These are phyloP conservation scores for Albophoma yamanashiensis DNA, from an alignment of 2,329 filamentous ascomycete species.

Conservation along the genomic window DNA sequence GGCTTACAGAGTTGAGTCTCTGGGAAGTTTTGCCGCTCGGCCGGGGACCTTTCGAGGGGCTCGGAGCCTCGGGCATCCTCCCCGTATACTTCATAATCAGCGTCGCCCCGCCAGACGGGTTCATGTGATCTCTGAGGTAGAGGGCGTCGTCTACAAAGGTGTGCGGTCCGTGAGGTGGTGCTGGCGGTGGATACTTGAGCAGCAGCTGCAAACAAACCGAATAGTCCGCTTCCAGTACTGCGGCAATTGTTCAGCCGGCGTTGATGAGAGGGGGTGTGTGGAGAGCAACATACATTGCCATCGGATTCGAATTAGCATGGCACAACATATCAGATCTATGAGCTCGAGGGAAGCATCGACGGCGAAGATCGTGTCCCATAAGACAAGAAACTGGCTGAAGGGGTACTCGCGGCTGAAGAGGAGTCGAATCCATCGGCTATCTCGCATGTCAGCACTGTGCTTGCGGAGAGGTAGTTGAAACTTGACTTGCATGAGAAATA, in stretches of 20 bases:
- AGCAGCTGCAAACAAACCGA: slow-evolving; percentile 73
- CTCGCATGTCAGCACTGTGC: background rate
- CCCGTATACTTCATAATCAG: slow-evolving; percentile 65
- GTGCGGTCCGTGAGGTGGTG: slow-evolving; percentile 53
- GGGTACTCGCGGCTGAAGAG: slow-evolving; percentile 90
- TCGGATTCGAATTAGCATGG: slow-evolving; percentile 85
- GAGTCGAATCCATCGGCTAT: slow-evolving; percentile 82
- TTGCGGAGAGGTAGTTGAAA: too few relatives aligned
- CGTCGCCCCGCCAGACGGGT: slow-evolving; percentile 47
- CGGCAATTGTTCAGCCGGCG: background rate
- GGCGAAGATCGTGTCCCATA: slow-evolving; percentile 90
- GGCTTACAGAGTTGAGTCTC: slow-evolving; percentile 24
- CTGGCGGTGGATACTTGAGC: slow-evolving; percentile 68
- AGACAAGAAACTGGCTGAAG: slow-evolving; percentile 68
- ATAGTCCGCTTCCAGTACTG: slow-evolving; percentile 80
- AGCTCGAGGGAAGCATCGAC: slow-evolving; percentile 71
- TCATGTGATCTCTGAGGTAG: slow-evolving; percentile 57
- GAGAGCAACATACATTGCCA: slow-evolving; percentile 60
- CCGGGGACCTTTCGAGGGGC: slow-evolving; percentile 1
- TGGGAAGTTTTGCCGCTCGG: slow-evolving; percentile 23
- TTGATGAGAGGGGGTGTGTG: slow-evolving; percentile 11
- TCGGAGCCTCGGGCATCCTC: slow-evolving; percentile 28
- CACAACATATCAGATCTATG: slow-evolving; percentile 83
- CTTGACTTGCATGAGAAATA: slow-evolving; percentile 72
- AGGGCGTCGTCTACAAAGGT: slow-evolving; percentile 81